Evolutionary conservation across 1,284 basidiomycete genomes (phyloP).

Genomic region (Ustilago trichophora): DNA sequence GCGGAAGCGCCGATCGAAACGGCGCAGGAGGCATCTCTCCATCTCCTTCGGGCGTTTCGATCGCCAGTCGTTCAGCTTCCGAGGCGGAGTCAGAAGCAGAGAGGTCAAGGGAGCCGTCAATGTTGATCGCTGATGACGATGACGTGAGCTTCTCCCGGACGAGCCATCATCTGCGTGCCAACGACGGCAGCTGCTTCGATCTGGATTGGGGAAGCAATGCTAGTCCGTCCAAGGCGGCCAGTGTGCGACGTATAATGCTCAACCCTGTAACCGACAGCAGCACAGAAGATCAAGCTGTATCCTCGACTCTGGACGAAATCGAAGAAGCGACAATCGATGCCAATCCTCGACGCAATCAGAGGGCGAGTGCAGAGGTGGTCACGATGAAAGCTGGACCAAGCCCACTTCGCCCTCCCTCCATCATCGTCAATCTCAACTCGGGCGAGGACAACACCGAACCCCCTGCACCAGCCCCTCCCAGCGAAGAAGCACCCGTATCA

Average conservation of each 20-base stretch:
- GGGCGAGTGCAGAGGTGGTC: neutral
- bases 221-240: slow-evolving; percentile 20
- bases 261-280: neutral
- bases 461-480: too few relatives aligned
- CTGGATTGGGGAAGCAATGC: slow-evolving; percentile 25
- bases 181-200: slow-evolving; percentile 54
- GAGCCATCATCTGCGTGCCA: slow-evolving; percentile 34
- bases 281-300: neutral
- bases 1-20: neutral
- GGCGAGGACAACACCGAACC: too few relatives aligned
- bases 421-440: too few relatives aligned
- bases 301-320: neutral
- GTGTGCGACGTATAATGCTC: neutral
- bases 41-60: slow-evolving; percentile 18
- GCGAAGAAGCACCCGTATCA: too few relatives aligned
- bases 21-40: slow-evolving; percentile 8
- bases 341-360: neutral
- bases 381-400: neutral
- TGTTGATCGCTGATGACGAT: slow-evolving; percentile 34
- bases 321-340: slow-evolving; percentile 16
- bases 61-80: slow-evolving; percentile 12
- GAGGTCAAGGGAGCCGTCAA: slow-evolving; percentile 47
- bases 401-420: slow-evolving; percentile 11
- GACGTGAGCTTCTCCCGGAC: slow-evolving; percentile 19
- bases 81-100: slow-evolving; percentile 12